Evolutionary conservation across 352 stramenopile species (phyloP).

Genomic region (Achlya hypogyna): DNA sequence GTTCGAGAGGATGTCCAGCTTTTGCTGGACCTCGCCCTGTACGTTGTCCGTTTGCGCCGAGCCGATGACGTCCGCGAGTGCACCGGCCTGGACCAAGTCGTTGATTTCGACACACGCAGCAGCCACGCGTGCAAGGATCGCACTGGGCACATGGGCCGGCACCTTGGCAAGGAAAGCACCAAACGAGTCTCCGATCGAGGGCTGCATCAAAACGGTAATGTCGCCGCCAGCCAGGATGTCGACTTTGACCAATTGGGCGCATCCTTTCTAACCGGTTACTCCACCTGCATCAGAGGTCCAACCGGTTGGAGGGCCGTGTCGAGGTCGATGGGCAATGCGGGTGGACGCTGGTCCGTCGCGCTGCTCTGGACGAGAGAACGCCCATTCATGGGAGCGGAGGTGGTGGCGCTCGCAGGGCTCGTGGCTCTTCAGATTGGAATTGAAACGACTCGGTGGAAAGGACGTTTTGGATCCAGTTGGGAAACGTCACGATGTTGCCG

Average conservation of each 20-base stretch:
- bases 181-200: neutral
- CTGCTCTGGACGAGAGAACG: too few species aligned
- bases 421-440: neutral
- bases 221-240: too few species aligned
- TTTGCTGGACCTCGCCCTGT: conserved; percentile 14
- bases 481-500: conserved; percentile 50
- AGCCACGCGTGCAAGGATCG: neutral
- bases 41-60: conserved; percentile 13
- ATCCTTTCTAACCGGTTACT: too few species aligned
- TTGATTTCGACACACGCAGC: conserved; percentile 11
- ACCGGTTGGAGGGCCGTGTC: too few species aligned
- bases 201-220: neutral
- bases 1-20: conserved; percentile 13
- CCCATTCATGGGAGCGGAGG: too few species aligned
- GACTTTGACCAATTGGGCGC: too few species aligned
- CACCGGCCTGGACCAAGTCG: neutral
- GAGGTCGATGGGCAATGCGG: too few species aligned
- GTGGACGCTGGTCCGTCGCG: too few species aligned
- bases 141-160: neutral
- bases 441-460: too few species aligned
- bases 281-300: too few species aligned
- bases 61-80: conserved; percentile 4
- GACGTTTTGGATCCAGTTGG: too few species aligned
- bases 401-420: too few species aligned
- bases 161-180: neutral